These are phyloP conservation scores for Leucosporidium scottii DNA, from an alignment of 768 basidiomycete genomes.

Conservation along the genomic window DNA sequence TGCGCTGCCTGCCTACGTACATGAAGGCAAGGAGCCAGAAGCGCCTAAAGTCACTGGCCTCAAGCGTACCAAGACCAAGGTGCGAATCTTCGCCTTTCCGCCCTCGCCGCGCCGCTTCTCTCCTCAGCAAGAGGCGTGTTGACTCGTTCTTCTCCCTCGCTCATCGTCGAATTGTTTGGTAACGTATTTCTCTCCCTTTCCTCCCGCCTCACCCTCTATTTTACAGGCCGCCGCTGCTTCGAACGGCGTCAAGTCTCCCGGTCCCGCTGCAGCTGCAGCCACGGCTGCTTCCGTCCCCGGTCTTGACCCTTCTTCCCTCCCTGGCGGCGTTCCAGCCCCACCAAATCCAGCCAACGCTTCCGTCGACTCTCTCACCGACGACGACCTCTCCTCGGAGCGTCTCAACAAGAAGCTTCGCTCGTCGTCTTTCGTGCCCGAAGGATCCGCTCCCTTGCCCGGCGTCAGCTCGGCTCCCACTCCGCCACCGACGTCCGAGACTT, in stretches of 20 bases:
- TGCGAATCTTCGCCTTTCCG: conserved; percentile 11
- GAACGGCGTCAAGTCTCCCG: background rate
- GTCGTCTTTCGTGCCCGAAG: conserved; percentile 31
- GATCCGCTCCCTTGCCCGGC: conserved; percentile 4
- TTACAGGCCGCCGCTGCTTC: background rate
- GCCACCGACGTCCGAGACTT: too few species aligned
- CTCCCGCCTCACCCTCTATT: background rate
- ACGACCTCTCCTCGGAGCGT: conserved; percentile 13
- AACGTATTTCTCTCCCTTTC: background rate
- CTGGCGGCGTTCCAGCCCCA: background rate
- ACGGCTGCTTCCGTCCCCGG: background rate
- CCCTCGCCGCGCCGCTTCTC: background rate
- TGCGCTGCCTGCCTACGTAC: conserved; percentile 70
- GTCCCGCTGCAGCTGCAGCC: background rate
- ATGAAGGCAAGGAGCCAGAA: conserved; percentile 72
- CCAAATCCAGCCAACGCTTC: background rate
- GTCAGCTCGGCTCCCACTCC: background rate
- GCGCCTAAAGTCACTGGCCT: conserved; percentile 48
- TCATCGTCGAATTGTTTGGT: too few species aligned
- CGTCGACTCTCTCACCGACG: conserved; percentile 6
- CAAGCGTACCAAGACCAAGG: conserved; percentile 57
- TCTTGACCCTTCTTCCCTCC: background rate
- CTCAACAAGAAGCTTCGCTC: conserved; percentile 31
- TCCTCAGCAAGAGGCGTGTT: background rate
- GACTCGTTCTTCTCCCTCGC: background rate